Evolutionary conservation across 371 early-diverging fungal species (phyloP).

Genomic region (Mucor mucedo): DNA sequence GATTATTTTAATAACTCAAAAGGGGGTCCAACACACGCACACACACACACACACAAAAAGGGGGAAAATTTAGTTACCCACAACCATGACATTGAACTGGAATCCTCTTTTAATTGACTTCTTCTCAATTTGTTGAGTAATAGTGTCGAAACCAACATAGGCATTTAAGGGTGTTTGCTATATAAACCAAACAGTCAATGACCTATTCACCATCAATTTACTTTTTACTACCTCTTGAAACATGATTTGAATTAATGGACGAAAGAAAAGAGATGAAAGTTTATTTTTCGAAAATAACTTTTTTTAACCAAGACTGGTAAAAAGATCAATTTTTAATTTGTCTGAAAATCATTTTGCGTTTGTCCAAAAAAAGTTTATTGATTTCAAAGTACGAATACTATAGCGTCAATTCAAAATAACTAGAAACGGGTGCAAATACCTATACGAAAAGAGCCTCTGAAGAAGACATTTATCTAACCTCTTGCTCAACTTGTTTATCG

Average conservation of each 20-base stretch:
- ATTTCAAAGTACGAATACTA: no score
- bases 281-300: neutral
- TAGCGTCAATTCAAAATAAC: no score
- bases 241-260: neutral
- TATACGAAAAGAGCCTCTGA: no score
- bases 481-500: no score
- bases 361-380: no score
- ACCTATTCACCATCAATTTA: neutral
- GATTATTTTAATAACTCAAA: neutral
- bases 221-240: conserved; percentile 4
- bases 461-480: no score
- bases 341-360: no score
- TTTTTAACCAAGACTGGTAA: neutral
- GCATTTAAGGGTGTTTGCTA: conserved; percentile 52
- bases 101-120: conserved; percentile 94
- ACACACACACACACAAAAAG: neutral
- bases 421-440: no score
- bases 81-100: conserved; percentile 94
- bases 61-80: conserved; percentile 58
- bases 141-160: conserved; percentile 96
- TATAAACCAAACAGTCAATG: neutral
- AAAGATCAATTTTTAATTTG: neutral
- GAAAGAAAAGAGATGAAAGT: conserved; percentile 3
- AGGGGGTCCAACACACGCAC: neutral
- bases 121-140: conserved; percentile 92